These are phyloP conservation scores for Phytophthora pseudosyringae DNA, from an alignment of 352 stramenopile species.

Conservation along the genomic window DNA sequence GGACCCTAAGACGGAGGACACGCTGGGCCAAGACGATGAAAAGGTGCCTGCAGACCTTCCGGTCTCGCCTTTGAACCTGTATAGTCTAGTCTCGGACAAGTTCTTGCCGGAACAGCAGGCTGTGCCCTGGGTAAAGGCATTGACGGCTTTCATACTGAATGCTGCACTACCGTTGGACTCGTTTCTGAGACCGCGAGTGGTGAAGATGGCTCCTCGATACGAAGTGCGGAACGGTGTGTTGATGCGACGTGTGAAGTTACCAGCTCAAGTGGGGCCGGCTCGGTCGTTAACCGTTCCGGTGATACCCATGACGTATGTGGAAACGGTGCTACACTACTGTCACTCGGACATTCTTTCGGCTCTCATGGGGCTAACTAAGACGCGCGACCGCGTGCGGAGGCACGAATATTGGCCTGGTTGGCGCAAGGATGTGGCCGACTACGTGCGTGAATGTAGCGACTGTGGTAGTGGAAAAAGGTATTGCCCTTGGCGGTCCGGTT, in stretches of 20 bases:
- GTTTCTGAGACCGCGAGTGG: not conserved
- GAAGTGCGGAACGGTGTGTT: not conserved
- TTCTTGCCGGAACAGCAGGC: not conserved
- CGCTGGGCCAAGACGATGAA: no score
- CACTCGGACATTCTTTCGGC: not conserved
- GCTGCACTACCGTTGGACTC: constrained; percentile 5
- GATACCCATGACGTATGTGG: not conserved
- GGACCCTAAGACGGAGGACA: no score
- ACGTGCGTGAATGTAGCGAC: not conserved
- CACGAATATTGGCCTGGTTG: constrained; percentile 11
- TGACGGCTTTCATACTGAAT: not conserved
- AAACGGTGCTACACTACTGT: constrained; percentile 11
- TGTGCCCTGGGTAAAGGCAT: not conserved
- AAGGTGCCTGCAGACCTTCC: no score
- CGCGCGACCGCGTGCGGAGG: not conserved
- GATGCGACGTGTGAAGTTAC: not conserved
- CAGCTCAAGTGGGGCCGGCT: not conserved
- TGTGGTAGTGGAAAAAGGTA: not conserved
- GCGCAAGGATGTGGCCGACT: constrained; percentile 3
- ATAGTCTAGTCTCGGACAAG: not conserved
- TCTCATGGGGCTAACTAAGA: not conserved
- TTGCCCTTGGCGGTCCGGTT: not conserved
- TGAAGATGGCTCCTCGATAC: not conserved
- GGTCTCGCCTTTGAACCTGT: no score
- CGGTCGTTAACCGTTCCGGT: not conserved